These are phyloP conservation scores for Clavispora asparagi DNA, from an alignment of 805 yeast genomes.

Conservation along the genomic window DNA sequence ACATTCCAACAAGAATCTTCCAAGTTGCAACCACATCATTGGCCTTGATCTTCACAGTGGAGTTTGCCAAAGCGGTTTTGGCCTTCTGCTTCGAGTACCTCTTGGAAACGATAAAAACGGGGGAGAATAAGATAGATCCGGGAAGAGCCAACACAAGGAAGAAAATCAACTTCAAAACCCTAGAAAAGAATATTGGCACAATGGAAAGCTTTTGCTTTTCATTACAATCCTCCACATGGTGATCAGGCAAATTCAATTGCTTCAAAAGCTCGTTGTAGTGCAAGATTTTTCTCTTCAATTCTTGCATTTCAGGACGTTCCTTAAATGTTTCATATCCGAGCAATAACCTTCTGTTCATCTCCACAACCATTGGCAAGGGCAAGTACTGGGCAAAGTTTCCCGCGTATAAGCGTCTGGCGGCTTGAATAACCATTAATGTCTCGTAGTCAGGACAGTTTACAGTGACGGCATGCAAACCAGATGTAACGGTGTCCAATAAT, in stretches of 20 bases:
- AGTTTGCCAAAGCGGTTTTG: conserved; percentile 70
- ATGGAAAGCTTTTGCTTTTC: conserved; percentile 48
- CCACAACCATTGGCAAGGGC: conserved; percentile 80
- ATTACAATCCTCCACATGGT: conserved; percentile 52
- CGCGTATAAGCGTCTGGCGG: conserved; percentile 84
- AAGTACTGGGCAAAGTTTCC: conserved; percentile 65
- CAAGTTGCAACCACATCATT: conserved; percentile 95
- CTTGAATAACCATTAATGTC: conserved; percentile 82
- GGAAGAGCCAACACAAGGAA: conserved; percentile 71
- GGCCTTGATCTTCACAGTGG: conserved; percentile 87
- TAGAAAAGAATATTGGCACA: conserved; percentile 47
- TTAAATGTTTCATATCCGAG: conserved; percentile 73
- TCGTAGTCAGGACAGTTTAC: conserved; percentile 87
- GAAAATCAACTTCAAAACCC: conserved; percentile 52
- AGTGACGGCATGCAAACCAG: conserved; percentile 77
- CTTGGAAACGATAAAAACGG: conserved; percentile 79
- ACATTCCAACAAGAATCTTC: conserved; percentile 88
- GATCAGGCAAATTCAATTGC: conserved; percentile 50
- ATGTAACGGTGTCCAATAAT: conserved; percentile 62
- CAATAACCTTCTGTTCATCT: conserved; percentile 83
- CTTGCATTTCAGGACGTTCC: conserved; percentile 62
- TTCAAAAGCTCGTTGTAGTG: conserved; percentile 59
- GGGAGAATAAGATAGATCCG: conserved; percentile 82
- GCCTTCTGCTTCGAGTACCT: conserved; percentile 70
- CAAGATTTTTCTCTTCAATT: conserved; percentile 57